A percentile compares a stretch with the other conserved stretches of the same genome.
Evolutionary conservation across 768 basidiomycete genomes (phyloP).

Genomic region (Suillus fuscotomentosus): DNA sequence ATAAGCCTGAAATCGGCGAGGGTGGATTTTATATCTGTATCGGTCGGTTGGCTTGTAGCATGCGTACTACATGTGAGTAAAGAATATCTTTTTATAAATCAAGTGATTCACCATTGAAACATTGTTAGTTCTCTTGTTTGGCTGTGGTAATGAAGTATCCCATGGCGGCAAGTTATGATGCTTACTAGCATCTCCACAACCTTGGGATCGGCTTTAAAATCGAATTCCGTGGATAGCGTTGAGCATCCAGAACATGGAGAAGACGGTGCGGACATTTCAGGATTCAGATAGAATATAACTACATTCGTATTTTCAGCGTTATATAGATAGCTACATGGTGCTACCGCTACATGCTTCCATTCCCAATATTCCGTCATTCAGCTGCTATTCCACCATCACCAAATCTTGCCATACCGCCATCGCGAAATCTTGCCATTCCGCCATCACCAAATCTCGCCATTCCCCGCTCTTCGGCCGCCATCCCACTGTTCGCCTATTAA

Average conservation of each 20-base stretch:
- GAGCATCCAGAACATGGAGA: not conserved
- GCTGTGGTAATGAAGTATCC: not conserved
- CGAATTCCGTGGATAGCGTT: not conserved
- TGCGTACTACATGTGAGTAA: not conserved
- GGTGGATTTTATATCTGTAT: not conserved
- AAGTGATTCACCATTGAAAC: not conserved
- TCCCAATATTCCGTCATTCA: too few relatives aligned
- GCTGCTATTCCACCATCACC: too few relatives aligned
- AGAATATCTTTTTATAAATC: not conserved
- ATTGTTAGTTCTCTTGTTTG: not conserved
- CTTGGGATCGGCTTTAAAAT: not conserved
- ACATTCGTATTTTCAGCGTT: not conserved
- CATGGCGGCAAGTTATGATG: not conserved
- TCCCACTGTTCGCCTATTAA: too few relatives aligned
- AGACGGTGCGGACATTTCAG: not conserved
- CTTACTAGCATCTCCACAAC: not conserved
- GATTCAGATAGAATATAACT: not conserved
- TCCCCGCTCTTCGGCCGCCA: too few relatives aligned
- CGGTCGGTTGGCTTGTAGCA: not conserved
- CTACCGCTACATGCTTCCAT: too few relatives aligned
- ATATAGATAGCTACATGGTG: not conserved
- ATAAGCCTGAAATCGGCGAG: not conserved
- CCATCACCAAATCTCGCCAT: too few relatives aligned
- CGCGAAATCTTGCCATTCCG: too few relatives aligned
- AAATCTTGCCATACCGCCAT: too few relatives aligned